These are phyloP conservation scores for Setaria viridis DNA, from an alignment of 202 grass and related monocot genomes.

Conservation along the genomic window DNA sequence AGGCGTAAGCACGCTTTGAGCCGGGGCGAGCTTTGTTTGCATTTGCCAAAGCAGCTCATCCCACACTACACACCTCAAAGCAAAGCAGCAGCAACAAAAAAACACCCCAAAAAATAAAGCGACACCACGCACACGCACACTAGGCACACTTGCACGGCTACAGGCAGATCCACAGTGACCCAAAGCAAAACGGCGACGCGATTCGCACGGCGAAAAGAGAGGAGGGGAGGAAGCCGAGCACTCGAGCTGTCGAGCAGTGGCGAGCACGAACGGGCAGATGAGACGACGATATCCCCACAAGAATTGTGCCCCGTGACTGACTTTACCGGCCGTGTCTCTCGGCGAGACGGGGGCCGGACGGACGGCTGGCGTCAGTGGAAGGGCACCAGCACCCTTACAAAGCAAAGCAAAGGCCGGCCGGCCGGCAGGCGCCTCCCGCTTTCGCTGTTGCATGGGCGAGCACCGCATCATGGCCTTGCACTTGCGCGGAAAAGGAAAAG, in stretches of 20 bases:
- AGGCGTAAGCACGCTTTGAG: constrained; percentile 51
- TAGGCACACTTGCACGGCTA: not conserved
- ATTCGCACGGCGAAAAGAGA: not conserved
- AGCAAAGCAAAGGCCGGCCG: constrained; percentile 21
- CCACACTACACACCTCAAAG: constrained; percentile 26
- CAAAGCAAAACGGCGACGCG: not conserved
- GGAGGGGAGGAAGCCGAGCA: not conserved
- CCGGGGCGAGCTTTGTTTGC: constrained; percentile 46
- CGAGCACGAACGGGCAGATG: constrained; percentile 16
- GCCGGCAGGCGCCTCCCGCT: not conserved
- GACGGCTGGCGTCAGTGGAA: constrained; percentile 31
- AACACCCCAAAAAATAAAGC: not conserved
- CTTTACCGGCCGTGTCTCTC: constrained; percentile 40
- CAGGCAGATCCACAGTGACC: not conserved
- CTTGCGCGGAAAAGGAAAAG: constrained; percentile 26
- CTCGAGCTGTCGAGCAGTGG: not conserved
- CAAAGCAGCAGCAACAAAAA: constrained; percentile 9
- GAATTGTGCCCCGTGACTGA: constrained; percentile 38
- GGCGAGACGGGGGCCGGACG: constrained; percentile 1
- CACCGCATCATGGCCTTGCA: constrained; percentile 13
- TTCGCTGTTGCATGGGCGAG: constrained; percentile 34
- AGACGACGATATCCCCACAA: constrained; percentile 2
- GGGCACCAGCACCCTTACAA: constrained; percentile 26
- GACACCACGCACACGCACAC: constrained; percentile 15
- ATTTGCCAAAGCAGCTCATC: constrained; percentile 44